Evolutionary conservation across 805 yeast genomes (phyloP), one percentile per base, ranked within the genome.

Genomic region (Alloascoidea africana): DNA sequence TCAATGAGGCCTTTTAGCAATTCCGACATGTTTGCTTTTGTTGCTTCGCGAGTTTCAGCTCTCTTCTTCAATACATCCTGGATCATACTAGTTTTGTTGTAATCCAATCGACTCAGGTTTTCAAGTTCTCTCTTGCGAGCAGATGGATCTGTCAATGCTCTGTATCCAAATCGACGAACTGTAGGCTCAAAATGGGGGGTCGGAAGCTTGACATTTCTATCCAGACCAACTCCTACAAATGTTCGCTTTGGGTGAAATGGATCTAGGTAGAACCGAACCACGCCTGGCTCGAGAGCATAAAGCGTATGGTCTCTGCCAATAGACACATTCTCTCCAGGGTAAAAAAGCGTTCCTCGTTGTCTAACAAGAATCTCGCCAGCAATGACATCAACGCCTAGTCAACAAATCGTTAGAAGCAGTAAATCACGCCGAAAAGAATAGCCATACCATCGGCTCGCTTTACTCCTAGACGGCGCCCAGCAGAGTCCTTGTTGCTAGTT

Each of bases 211-310:
- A 70, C 58, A 2, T 76, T 80, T 41, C 68, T 66, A 30, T 60
- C 62, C 37, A 91, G 65, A 0, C 94, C 86, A 30, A 91, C 76
- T 32, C 98, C 98, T 44, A 86, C 81, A 52, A 83, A 84, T 53
- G 76, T 80, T 53, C 96, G 75, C 54, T 75, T 73, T 33, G 97
- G 96, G 53, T 91, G 97, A 67, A 91, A 91, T 3, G 98, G 97
- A 62, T 91, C 96, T 42, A 78, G 62, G 58, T 91, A 91, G 59
- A 73, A 91, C 44, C 93, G 72, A 18, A 89, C 96, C 55, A 65
- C 85, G 17, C 98, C 98, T 2, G 96, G 95, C 53, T 91, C 97
- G 27, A 65, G 50, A 3, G 98, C 96, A 56, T 66, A 85, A 19
- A 91, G 70, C 2, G 98, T 89, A 56, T 87, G 96, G 56, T 91